A percentile compares a stretch with the other conserved stretches of the same genome.
These are phyloP conservation scores for Crucibulum laeve DNA, from an alignment of 768 basidiomycete species.

Conservation along the genomic window DNA sequence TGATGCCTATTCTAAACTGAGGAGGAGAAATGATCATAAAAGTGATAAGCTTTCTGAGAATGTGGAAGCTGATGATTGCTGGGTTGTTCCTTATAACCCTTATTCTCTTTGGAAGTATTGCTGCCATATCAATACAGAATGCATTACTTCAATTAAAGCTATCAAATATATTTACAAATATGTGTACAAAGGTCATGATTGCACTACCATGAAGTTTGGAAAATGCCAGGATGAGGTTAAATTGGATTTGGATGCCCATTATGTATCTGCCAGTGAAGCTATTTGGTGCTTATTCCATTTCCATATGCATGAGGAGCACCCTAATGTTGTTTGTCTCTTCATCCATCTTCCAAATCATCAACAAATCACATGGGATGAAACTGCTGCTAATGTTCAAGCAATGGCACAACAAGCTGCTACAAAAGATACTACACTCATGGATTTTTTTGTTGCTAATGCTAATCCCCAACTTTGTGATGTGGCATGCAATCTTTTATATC, in stretches of 20 bases:
- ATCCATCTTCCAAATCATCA: conserved; percentile 32
- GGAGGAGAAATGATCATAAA: no score
- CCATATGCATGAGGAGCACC: conserved; percentile 23
- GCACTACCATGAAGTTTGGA: conserved; percentile 4
- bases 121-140: conserved; percentile 44
- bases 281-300: conserved; percentile 28
- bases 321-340: conserved; percentile 25
- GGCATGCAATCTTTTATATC: no score
- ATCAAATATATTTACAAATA: conserved; percentile 43
- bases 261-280: conserved; percentile 28
- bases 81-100: no score
- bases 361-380: conserved; percentile 18
- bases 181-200: conserved; percentile 36
- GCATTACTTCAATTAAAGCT: conserved; percentile 23
- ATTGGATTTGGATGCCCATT: conserved; percentile 6
- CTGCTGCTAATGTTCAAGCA: no score
- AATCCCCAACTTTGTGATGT: no score
- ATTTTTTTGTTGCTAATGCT: no score
- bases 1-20: no score
- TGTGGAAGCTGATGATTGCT: no score
- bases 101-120: conserved; percentile 22
- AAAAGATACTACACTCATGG: no score
- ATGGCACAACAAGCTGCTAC: no score
- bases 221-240: conserved; percentile 24
- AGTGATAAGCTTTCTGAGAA: no score